A percentile compares a stretch with the other conserved stretches of the same genome.
Conservation (phyloP, 1,139 yeast genomes). For the Zygosaccharomyces pseudobailii region DNA sequence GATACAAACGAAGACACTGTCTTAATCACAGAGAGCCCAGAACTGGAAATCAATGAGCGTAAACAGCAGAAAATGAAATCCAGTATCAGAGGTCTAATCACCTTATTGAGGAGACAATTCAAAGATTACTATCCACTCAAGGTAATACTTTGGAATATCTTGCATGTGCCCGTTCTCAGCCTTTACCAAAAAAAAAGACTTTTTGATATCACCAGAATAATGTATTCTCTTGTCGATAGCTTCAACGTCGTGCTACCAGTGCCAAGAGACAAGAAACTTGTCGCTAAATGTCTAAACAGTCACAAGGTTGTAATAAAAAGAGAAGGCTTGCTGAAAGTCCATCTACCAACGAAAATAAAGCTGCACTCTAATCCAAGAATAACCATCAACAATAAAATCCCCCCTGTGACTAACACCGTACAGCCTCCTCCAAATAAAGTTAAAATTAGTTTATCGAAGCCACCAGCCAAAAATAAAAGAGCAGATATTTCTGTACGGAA, state of each 20-base stretch:
- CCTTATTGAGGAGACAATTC: constrained; percentile 60
- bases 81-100: constrained; percentile 46
- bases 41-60: constrained; percentile 43
- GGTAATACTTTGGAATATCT: constrained; percentile 60
- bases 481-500: constrained; percentile 5
- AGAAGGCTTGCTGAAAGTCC: constrained; percentile 36
- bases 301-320: constrained; percentile 32
- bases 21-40: constrained; percentile 47
- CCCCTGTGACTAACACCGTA: constrained; percentile 4
- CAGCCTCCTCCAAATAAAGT: constrained; percentile 11
- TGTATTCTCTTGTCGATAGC: constrained; percentile 61
- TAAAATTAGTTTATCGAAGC: constrained; percentile 13
- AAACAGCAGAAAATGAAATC: constrained; percentile 44
- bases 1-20: constrained; percentile 38
- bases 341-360: constrained; percentile 27
- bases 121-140: constrained; percentile 60
- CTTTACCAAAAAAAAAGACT: constrained; percentile 58
- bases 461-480: constrained; percentile 12
- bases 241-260: constrained; percentile 56
- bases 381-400: constrained; percentile 5
- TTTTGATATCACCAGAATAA: constrained; percentile 59
- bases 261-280: constrained; percentile 66
- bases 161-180: constrained; percentile 57
- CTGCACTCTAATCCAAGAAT: constrained; percentile 6
- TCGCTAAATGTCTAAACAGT: constrained; percentile 43